phyloP scores from a whole-genome alignment of 331 rosid species.

The Quercus lobata region DNA sequence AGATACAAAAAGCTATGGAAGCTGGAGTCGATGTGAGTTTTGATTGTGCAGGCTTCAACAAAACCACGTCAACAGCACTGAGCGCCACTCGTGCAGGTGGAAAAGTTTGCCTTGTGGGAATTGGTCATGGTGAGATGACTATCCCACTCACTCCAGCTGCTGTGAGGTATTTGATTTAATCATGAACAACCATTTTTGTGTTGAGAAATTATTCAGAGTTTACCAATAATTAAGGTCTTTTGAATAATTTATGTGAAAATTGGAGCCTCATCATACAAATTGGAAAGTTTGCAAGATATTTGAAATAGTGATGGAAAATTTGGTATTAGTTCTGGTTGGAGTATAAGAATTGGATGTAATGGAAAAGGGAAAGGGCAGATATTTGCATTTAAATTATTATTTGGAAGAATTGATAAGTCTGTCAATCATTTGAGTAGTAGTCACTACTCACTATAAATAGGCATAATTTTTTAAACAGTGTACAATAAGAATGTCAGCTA shows the following conservation, averaged over 20 bases:
- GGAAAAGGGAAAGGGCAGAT: neutral
- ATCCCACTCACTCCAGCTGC: slow-evolving; percentile 79
- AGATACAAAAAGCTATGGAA: slow-evolving; percentile 58
- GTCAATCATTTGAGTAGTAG: neutral
- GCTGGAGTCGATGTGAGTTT: slow-evolving; percentile 57
- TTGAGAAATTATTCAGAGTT: neutral
- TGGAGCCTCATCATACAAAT: neutral
- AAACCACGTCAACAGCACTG: slow-evolving; percentile 89
- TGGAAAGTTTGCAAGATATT: neutral
- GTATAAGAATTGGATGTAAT: neutral
- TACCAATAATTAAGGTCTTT: neutral
- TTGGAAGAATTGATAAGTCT: neutral
- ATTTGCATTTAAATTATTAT: neutral
- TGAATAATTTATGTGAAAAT: neutral
- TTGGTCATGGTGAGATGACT: slow-evolving; percentile 80
- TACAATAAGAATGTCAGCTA: neutral
- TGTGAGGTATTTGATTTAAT: slow-evolving; percentile 49
- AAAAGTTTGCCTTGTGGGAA: slow-evolving; percentile 88
- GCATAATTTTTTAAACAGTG: neutral
- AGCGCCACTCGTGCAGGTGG: slow-evolving; percentile 78
- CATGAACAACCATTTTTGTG: neutral
- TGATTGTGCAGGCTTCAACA: slow-evolving; percentile 87
- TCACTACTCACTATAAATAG: neutral
- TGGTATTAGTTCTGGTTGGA: too few species aligned
- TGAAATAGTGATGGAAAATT: too few species aligned